A percentile compares a stretch with the other conserved stretches of the same genome.
These are phyloP conservation scores for Pythium volutum DNA, from an alignment of 352 stramenopile genomes.

Conservation along the genomic window DNA sequence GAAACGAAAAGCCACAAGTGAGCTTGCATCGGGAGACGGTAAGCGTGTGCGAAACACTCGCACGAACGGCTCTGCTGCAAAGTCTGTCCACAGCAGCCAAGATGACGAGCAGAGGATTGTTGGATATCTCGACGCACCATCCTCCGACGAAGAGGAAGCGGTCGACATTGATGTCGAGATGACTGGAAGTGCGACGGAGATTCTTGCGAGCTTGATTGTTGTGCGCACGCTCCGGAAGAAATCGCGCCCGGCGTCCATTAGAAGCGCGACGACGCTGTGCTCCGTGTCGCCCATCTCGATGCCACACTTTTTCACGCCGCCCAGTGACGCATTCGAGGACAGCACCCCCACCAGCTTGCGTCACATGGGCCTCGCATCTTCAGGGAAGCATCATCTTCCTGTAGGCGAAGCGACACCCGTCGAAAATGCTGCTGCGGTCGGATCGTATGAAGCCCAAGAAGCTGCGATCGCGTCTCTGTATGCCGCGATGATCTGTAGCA, in stretches of 20 bases:
- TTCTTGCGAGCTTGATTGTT: slow-evolving; percentile 76
- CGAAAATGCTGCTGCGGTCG: slow-evolving; percentile 52
- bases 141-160: slow-evolving; percentile 52
- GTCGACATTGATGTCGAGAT: slow-evolving; percentile 66
- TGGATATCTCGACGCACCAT: slow-evolving; percentile 34
- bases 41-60: slow-evolving; percentile 31
- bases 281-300: slow-evolving; percentile 45
- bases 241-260: slow-evolving; percentile 36
- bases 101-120: slow-evolving; percentile 15
- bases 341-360: neutral
- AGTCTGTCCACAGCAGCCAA: slow-evolving; percentile 1
- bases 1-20: slow-evolving; percentile 30
- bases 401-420: slow-evolving; percentile 34
- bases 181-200: slow-evolving; percentile 69
- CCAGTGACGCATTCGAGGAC: neutral
- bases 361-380: neutral
- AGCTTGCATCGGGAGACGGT: slow-evolving; percentile 29
- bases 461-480: slow-evolving; percentile 75
- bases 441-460: slow-evolving; percentile 58
- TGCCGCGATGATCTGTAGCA: slow-evolving; percentile 75
- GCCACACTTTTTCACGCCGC: slow-evolving; percentile 18
- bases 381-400: slow-evolving; percentile 10
- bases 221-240: slow-evolving; percentile 65
- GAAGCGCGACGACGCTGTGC: slow-evolving; percentile 38
- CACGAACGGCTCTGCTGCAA: slow-evolving; percentile 14